Evolutionary conservation across 2,329 filamentous ascomycete genomes (phyloP).

Genomic region (Phialemonium atrogriseum): DNA sequence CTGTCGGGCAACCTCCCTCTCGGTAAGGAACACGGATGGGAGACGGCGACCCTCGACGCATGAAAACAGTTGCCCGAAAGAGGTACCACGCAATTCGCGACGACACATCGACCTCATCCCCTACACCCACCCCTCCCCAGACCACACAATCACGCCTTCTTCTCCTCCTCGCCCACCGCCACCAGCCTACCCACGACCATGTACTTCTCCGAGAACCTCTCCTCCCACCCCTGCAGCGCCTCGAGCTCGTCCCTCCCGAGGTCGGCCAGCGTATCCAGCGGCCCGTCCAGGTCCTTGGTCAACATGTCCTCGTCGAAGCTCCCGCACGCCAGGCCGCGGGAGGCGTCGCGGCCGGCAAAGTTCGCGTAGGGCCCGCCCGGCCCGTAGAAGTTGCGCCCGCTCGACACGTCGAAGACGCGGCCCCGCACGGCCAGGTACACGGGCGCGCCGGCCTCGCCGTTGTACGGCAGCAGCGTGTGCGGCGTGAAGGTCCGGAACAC

Average conservation of each 20-base stretch:
- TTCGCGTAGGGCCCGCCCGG: slow-evolving; percentile 93
- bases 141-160: not conserved
- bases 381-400: slow-evolving; percentile 89
- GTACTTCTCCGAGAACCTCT: slow-evolving; percentile 89
- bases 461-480: slow-evolving; percentile 74
- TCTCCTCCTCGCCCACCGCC: slow-evolving; percentile 17
- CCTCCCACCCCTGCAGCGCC: slow-evolving; percentile 83
- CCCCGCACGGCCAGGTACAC: slow-evolving; percentile 91
- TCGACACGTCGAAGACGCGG: slow-evolving; percentile 80
- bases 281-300: slow-evolving; percentile 80
- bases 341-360: slow-evolving; percentile 90
- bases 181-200: slow-evolving; percentile 86
- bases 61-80: too few species aligned
- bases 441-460: slow-evolving; percentile 63
- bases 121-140: not conserved
- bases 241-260: slow-evolving; percentile 70
- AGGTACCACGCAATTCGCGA: too few species aligned
- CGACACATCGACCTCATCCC: too few species aligned
- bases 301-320: slow-evolving; percentile 95
- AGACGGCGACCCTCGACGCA: too few species aligned
- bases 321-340: slow-evolving; percentile 75
- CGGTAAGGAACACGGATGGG: too few species aligned
- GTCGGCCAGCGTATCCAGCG: slow-evolving; percentile 67
- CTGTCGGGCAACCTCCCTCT: too few species aligned
- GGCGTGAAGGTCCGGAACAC: slow-evolving; percentile 68